phyloP scores from a whole-genome alignment of 306 rosid genomes.

The Casuarina cunninghamiana region DNA sequence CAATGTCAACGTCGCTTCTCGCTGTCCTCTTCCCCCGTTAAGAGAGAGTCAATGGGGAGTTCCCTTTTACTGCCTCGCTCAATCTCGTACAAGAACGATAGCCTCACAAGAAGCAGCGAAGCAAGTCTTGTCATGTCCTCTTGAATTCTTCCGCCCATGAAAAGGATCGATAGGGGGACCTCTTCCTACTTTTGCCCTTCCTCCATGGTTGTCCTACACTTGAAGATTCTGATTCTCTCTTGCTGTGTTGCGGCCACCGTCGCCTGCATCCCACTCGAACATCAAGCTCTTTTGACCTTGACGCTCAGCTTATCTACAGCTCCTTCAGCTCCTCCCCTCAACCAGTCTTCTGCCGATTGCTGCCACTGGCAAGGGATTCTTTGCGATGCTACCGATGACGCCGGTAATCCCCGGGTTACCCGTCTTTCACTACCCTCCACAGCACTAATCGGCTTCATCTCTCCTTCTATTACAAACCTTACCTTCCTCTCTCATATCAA shows the following conservation, averaged over 20 bases:
- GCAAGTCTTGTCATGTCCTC: no score
- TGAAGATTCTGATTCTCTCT: constrained; percentile 28
- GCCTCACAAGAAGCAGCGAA: no score
- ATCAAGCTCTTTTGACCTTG: constrained; percentile 51
- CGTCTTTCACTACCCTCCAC: constrained; percentile 45
- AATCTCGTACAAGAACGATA: no score
- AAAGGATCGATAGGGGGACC: constrained; percentile 10
- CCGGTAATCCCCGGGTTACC: constrained; percentile 43
- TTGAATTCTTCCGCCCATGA: not conserved
- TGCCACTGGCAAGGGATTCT: constrained; percentile 75
- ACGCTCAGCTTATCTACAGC: constrained; percentile 27
- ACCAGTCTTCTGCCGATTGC: constrained; percentile 71
- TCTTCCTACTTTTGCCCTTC: not conserved
- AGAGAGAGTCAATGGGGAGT: constrained; percentile 13
- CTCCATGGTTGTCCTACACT: constrained; percentile 19
- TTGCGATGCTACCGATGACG: constrained; percentile 32
- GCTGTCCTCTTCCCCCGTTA: not conserved
- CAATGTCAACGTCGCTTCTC: not conserved
- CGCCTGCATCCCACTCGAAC: constrained; percentile 50
- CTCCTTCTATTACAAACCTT: constrained; percentile 42
- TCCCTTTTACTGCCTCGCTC: no score
- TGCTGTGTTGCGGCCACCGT: constrained; percentile 35
- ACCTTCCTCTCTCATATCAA: constrained; percentile 53
- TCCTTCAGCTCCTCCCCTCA: constrained; percentile 34
- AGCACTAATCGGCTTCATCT: constrained; percentile 54